These are phyloP conservation scores for Paecilomyces sp. DNA, from an alignment of 2,329 filamentous ascomycete species.

Conservation along the genomic window DNA sequence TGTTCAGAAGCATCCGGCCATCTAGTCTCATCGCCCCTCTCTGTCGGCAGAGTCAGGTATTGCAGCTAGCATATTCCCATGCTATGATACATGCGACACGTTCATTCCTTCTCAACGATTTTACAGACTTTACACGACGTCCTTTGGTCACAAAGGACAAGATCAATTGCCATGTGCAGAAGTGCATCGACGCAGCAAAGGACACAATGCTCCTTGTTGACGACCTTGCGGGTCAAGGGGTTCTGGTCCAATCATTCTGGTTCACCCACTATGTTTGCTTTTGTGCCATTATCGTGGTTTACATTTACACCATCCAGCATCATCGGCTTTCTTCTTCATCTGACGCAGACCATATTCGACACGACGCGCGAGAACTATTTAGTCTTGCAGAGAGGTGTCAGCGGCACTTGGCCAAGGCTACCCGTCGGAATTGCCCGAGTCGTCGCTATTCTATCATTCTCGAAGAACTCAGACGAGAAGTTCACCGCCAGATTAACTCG, in stretches of 20 bases:
- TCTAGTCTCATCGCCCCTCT: constrained; percentile 31
- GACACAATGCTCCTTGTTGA: constrained; percentile 31
- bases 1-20: constrained; percentile 29
- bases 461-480: constrained; percentile 39
- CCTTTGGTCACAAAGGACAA: constrained; percentile 21
- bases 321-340: constrained; percentile 17
- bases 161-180: constrained; percentile 30
- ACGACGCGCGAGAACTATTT: constrained; percentile 26
- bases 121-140: constrained; percentile 26
- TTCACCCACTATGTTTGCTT: constrained; percentile 38
- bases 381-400: constrained; percentile 39
- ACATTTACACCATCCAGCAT: constrained; percentile 37
- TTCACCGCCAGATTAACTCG: constrained; percentile 25
- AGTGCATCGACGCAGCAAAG: constrained; percentile 39
- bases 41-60: constrained; percentile 30
- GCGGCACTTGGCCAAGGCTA: constrained; percentile 39
- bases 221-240: constrained; percentile 26
- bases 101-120: constrained; percentile 29
- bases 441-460: constrained; percentile 43
- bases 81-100: constrained; percentile 33
- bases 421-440: constrained; percentile 40
- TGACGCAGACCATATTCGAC: constrained; percentile 10
- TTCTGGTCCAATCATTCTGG: constrained; percentile 35
- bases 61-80: constrained; percentile 31
- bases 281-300: constrained; percentile 35